Base-by-base conservation (phyloP, 2,329 filamentous ascomycete species). In the Chaetomiaceae sp. region DNA sequence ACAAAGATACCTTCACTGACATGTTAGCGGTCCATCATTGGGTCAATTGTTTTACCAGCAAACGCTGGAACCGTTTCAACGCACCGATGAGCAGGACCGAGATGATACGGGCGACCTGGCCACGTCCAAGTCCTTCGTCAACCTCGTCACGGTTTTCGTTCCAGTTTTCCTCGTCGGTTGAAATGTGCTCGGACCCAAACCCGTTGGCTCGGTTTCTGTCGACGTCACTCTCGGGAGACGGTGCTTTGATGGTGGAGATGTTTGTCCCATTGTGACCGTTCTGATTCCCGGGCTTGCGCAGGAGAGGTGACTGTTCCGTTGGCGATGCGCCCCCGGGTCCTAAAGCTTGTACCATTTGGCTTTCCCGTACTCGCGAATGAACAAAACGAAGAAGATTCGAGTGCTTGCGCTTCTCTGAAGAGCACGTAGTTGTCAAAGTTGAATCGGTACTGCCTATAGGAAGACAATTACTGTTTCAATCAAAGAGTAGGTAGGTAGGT, bases 1-100 rank as follows among this genome's bases (percentile, higher is more conserved):
- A 85, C 75, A 54, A 88, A 86, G 12, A 83, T 78, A 10, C 78
- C 78, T 71, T 9, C 9, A 9, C 22, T 24, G 22, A n/a, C 12
- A 6, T 2, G 5, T 38, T 20, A 12, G 15, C 12, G 22, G 22
- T 43, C 19, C 4, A 10, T 35, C 19, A 17, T 33, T 38, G n/a
- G 35, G 11, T 29, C 14, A 29, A 11, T 9, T 29, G 4, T 29
- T 5, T 11, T 27, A 5, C 19, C 14, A 18, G 27, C 15, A n/a
- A 4, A 32, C 24, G 29, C 12, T 3, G 29, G 30, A 2, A 27
- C 12, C 5, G 9, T 24, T 32, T 18, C 22, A 8, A 47, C 50
- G 11, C 33, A 55, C 55, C 55, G 41, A 57, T 56, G 26, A 58
- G 49, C 18, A 58, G 38, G 15, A 57, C 52, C 0, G 48, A 52